phyloP scores from a whole-genome alignment of 192 early-diverging fungal genomes.

The Coemansia nantahalensis region DNA sequence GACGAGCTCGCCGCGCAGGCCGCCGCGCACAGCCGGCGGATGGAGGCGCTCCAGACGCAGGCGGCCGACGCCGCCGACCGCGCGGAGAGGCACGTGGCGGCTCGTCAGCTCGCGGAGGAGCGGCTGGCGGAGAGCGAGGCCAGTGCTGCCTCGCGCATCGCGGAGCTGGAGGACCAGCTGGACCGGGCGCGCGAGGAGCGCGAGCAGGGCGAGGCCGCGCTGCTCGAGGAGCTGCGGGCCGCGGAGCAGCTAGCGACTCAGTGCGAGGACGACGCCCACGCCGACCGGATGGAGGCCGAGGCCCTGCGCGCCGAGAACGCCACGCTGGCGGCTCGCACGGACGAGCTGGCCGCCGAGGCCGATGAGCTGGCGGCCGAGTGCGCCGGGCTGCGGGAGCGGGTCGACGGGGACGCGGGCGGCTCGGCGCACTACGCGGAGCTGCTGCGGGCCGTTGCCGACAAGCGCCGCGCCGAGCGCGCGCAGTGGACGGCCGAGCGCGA shows the following conservation, averaged over 20 bases:
- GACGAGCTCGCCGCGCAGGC: too few species aligned
- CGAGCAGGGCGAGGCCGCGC: background rate
- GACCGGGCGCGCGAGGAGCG: constrained; percentile 11
- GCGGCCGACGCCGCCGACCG: constrained; percentile 2
- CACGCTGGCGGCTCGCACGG: constrained; percentile 4
- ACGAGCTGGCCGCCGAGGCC: constrained; percentile 10
- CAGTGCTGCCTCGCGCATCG: background rate
- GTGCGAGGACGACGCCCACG: background rate
- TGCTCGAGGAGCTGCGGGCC: constrained; percentile 12
- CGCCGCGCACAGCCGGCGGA: constrained; percentile 5
- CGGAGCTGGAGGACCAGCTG: constrained; percentile 11
- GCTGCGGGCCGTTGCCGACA: constrained; percentile 24
- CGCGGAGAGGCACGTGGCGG: constrained; percentile 9
- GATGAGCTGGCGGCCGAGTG: constrained; percentile 16
- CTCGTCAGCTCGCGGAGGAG: constrained; percentile 5
- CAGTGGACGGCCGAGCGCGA: constrained; percentile 32
- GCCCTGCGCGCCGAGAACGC: constrained; percentile 20
- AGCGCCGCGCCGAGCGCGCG: constrained; percentile 24
- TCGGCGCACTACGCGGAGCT: constrained; percentile 16
- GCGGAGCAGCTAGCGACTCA: constrained; percentile 10
- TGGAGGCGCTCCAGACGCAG: constrained; percentile 4
- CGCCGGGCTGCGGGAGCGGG: constrained; percentile 11
- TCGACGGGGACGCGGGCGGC: constrained; percentile 8
- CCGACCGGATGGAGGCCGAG: constrained; percentile 8
- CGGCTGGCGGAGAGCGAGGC: constrained; percentile 12